Evolutionary conservation across 768 basidiomycete genomes (phyloP).

Genomic region (Lactifluus volemus): DNA sequence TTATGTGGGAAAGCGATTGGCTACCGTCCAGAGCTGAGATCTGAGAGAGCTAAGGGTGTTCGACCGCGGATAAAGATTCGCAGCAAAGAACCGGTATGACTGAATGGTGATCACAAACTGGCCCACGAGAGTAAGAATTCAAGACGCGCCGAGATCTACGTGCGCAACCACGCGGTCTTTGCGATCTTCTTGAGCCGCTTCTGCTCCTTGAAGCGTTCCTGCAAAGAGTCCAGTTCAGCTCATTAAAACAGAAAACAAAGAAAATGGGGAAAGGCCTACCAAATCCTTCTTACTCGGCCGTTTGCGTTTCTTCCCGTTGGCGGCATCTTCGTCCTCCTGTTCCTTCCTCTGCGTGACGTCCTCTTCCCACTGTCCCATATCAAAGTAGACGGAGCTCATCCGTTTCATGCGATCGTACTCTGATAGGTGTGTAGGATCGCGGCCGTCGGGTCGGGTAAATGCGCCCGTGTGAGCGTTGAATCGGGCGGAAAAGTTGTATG

Average conservation of each 20-base stretch:
- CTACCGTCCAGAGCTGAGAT: background rate
- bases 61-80: background rate
- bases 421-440: slow-evolving; percentile 67
- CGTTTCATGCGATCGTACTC: slow-evolving; percentile 76
- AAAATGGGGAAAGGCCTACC: slow-evolving; percentile 35
- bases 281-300: slow-evolving; percentile 75
- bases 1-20: background rate
- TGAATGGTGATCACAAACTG: background rate
- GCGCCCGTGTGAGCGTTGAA: slow-evolving; percentile 79
- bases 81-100: slow-evolving; percentile 5
- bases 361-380: slow-evolving; percentile 70
- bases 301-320: slow-evolving; percentile 66
- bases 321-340: slow-evolving; percentile 38
- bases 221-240: slow-evolving; percentile 11
- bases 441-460: slow-evolving; percentile 55
- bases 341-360: slow-evolving; percentile 46
- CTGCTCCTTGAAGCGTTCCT: slow-evolving; percentile 83
- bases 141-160: slow-evolving; percentile 28
- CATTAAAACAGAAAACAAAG: background rate
- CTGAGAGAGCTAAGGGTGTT: too few relatives aligned
- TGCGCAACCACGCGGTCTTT: slow-evolving; percentile 83
- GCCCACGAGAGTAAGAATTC: background rate
- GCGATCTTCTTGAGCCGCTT: slow-evolving; percentile 77
- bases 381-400: slow-evolving; percentile 86
- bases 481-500: slow-evolving; percentile 48